A percentile compares a stretch with the other conserved stretches of the same genome.
Conservation (phyloP, 2,329 filamentous ascomycete species). For the Paradendryphiella salina region DNA sequence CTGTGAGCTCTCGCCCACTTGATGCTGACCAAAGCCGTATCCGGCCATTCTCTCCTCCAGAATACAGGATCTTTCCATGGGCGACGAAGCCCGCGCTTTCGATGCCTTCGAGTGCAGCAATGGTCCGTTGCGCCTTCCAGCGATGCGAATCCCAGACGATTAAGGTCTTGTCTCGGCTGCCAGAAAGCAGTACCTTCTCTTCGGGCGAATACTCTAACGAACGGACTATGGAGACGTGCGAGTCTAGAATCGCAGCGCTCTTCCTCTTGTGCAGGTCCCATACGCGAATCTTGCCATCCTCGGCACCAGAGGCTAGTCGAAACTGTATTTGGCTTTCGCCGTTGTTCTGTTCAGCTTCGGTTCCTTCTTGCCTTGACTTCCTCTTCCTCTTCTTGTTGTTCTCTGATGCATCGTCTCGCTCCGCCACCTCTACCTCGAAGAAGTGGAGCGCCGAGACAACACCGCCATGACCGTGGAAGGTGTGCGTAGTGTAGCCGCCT, state of each 20-base stretch:
- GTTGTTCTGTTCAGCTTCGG: conserved; percentile 45
- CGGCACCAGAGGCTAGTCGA: conserved; percentile 84
- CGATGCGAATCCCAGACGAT: conserved; percentile 86
- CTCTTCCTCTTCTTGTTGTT: conserved; percentile 45
- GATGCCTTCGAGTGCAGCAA: conserved; percentile 82
- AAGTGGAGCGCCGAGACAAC: conserved; percentile 90
- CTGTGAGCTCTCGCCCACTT: conserved; percentile 76
- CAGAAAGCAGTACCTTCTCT: conserved; percentile 77
- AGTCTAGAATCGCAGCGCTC: conserved; percentile 76
- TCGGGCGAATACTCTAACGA: conserved; percentile 77
- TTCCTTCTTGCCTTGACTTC: conserved; percentile 53
- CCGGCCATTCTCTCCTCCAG: conserved; percentile 80
- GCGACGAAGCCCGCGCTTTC: conserved; percentile 81
- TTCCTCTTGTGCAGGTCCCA: conserved; percentile 89
- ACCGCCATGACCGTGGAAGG: conserved; percentile 89
- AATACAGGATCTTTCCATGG: conserved; percentile 73
- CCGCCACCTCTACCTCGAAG: conserved; percentile 68
- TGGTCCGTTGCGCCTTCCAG: conserved; percentile 80
- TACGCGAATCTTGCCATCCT: conserved; percentile 88
- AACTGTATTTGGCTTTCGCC: conserved; percentile 63
- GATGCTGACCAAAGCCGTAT: conserved; percentile 82
- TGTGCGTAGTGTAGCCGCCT: conserved; percentile 90
- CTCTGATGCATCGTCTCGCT: conserved; percentile 52
- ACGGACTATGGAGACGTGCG: conserved; percentile 93
- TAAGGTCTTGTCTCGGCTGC: conserved; percentile 88